phyloP scores from a whole-genome alignment of 2,329 filamentous ascomycete genomes.

The Dactylella cylindrospora region DNA sequence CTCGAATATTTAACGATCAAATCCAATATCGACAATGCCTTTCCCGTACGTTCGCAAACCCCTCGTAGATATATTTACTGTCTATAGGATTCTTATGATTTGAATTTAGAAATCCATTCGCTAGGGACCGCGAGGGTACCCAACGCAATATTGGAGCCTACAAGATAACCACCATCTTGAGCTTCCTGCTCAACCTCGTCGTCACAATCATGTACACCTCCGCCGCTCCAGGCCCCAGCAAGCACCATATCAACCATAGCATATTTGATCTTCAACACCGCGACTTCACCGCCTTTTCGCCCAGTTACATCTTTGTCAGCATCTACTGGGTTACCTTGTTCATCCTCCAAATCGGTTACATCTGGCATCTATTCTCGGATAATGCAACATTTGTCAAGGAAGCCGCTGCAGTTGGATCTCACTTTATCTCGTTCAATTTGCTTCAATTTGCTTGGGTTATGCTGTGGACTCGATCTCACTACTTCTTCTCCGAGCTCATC shows the following conservation, averaged over 20 bases:
- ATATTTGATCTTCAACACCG: constrained; percentile 74
- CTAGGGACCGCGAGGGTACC: constrained; percentile 45
- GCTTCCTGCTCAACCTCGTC: constrained; percentile 73
- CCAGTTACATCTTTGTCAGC: constrained; percentile 56
- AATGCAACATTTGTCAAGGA: constrained; percentile 65
- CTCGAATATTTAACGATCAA: neutral
- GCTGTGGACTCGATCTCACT: constrained; percentile 75
- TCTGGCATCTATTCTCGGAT: constrained; percentile 72
- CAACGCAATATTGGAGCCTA: constrained; percentile 63
- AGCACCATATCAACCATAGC: constrained; percentile 59
- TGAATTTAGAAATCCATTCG: constrained; percentile 46
- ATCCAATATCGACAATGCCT: constrained; percentile 12
- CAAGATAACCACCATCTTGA: constrained; percentile 71
- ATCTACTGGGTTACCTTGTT: constrained; percentile 77
- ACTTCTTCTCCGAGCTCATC: constrained; percentile 73
- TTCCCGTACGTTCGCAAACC: constrained; percentile 16
- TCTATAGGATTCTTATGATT: neutral
- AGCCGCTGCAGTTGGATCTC: constrained; percentile 74
- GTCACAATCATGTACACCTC: constrained; percentile 74
- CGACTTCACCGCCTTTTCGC: constrained; percentile 54
- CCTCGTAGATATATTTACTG: neutral
- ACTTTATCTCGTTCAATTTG: constrained; percentile 79
- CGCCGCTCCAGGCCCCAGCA: constrained; percentile 65
- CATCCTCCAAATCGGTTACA: constrained; percentile 72
- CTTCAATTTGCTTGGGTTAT: constrained; percentile 79